phyloP scores from a whole-genome alignment of 805 yeast genomes.

The Ogataea zsoltii region DNA sequence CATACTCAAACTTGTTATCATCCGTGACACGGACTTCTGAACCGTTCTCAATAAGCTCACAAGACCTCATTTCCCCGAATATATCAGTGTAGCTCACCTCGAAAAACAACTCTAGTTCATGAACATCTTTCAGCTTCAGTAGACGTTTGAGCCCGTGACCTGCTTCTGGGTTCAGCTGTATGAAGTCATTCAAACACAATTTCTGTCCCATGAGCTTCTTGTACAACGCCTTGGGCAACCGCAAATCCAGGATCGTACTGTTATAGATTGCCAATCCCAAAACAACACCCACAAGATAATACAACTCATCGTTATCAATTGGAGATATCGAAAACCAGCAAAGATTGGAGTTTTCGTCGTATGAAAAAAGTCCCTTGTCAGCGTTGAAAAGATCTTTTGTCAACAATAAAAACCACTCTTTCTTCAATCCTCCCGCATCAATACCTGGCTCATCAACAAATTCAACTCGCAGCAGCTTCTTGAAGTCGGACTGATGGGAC shows the following conservation, averaged over 20 bases:
- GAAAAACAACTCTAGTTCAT: constrained; percentile 57
- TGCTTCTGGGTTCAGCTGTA: constrained; percentile 67
- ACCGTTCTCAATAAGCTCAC: constrained; percentile 63
- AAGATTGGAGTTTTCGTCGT: constrained; percentile 65
- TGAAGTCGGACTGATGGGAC: constrained; percentile 56
- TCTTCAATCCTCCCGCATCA: constrained; percentile 92
- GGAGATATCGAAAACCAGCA: constrained; percentile 73
- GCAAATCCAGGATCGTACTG: constrained; percentile 80
- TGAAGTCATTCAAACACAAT: constrained; percentile 62
- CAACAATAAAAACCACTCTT: constrained; percentile 88
- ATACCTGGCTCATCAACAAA: constrained; percentile 89
- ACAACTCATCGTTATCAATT: constrained; percentile 51
- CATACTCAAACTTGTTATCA: constrained; percentile 60
- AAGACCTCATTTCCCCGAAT: constrained; percentile 43
- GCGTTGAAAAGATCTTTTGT: constrained; percentile 72
- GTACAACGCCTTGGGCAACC: constrained; percentile 74
- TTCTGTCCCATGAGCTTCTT: constrained; percentile 65
- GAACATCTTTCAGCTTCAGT: constrained; percentile 43
- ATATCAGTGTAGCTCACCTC: constrained; percentile 58
- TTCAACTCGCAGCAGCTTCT: constrained; percentile 74
- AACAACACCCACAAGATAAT: constrained; percentile 79
- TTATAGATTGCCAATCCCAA: constrained; percentile 90
- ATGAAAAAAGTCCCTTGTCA: constrained; percentile 62
- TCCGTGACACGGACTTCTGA: constrained; percentile 51
- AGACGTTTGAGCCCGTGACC: constrained; percentile 52